phyloP scores from a whole-genome alignment of 257 asterid species.

The Ilex aquifolium region DNA sequence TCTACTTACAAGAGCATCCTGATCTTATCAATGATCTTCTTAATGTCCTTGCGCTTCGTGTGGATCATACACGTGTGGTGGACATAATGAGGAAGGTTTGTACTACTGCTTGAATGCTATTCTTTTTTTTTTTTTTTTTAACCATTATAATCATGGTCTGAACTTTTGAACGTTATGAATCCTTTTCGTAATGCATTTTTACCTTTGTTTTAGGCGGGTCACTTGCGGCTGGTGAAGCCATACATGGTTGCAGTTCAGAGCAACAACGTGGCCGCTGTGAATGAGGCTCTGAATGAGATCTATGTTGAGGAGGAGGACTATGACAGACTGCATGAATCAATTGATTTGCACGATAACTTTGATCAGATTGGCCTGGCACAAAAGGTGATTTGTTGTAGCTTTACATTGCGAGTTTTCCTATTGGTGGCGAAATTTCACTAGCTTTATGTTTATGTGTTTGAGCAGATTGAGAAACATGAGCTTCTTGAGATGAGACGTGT shows the following conservation, averaged over 20 bases:
- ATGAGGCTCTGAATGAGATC: conserved; percentile 94
- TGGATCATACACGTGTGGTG: conserved; percentile 96
- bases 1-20: conserved; percentile 98
- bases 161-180: conserved; percentile 1
- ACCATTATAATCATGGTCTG: not conserved
- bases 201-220: conserved; percentile 69
- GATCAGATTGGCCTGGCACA: conserved; percentile 99
- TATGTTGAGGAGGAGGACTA: conserved; percentile 98
- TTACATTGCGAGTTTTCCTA: conserved; percentile 4
- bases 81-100: conserved; percentile 96
- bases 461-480: conserved; percentile 97
- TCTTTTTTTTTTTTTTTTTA: not conserved
- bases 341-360: conserved; percentile 86
- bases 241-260: conserved; percentile 99
- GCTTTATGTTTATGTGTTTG: conserved; percentile 4
- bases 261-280: conserved; percentile 94
- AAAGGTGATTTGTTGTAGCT: conserved; percentile 49
- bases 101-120: conserved; percentile 9
- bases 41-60: conserved; percentile 95
- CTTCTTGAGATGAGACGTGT: conserved; percentile 99
- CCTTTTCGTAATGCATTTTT: conserved; percentile 17
- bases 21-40: conserved; percentile 91
- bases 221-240: conserved; percentile 88
- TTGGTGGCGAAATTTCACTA: conserved; percentile 6
- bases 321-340: conserved; percentile 93